phyloP scores from a whole-genome alignment of 2,329 filamentous ascomycete species.

The Myrmaecium sp. region DNA sequence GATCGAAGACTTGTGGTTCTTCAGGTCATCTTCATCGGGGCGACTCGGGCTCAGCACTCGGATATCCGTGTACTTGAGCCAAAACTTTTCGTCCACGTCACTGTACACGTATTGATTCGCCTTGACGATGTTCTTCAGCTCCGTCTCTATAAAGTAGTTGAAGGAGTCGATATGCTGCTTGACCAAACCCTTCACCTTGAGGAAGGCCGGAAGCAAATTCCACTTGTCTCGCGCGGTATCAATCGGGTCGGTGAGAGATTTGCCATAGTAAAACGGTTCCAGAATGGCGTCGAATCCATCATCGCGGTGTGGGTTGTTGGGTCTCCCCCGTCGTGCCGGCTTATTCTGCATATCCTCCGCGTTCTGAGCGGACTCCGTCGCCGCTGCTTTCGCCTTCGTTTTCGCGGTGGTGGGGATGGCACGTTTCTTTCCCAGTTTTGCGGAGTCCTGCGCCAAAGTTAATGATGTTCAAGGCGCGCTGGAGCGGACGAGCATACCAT shows the following conservation, averaged over 20 bases:
- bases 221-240: constrained; percentile 75
- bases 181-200: constrained; percentile 91
- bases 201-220: constrained; percentile 89
- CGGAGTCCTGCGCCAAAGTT: background rate
- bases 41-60: constrained; percentile 70
- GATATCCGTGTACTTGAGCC: constrained; percentile 81
- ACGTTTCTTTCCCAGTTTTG: constrained; percentile 1
- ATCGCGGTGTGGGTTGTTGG: too few species aligned
- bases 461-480: background rate
- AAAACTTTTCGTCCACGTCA: constrained; percentile 85
- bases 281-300: constrained; percentile 46
- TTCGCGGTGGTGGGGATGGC: background rate
- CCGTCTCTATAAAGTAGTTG: constrained; percentile 94
- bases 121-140: constrained; percentile 91
- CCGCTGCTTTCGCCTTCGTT: constrained; percentile 12
- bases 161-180: constrained; percentile 98
- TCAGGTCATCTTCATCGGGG: constrained; percentile 51
- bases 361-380: too few species aligned
- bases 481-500: background rate
- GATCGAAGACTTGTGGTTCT: constrained; percentile 34
- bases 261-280: constrained; percentile 53
- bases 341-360: too few species aligned
- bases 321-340: too few species aligned
- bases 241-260: constrained; percentile 51
- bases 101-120: constrained; percentile 79